Evolutionary conservation across 2,329 filamentous ascomycete species (phyloP), one percentile per base, ranked within the genome.

Genomic region (Saccharata proteae): DNA sequence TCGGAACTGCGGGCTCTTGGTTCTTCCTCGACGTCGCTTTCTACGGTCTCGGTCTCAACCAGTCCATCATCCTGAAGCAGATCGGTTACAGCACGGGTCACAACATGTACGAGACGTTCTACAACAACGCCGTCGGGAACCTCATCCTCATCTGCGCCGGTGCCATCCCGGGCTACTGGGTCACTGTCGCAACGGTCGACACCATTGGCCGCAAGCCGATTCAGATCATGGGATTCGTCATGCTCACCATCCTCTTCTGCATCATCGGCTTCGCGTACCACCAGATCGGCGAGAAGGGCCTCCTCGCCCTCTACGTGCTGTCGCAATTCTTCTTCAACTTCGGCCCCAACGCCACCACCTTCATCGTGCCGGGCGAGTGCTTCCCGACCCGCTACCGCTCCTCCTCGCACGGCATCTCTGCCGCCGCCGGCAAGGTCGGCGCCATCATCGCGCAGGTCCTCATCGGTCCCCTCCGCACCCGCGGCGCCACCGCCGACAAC

Each of bases 1-100:
- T 84, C 24, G 80, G 80, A n/a, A 88, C 81, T 9, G 79, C 81
- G 9, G 77, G 78, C 23, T 88, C 82, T 3, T 92, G 83, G 82
- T 88, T 86, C 56, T 71, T 80, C 56, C 74, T 80, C 29, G 80
- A 85, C 46, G 63, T 70, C 26, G 65, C 65, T 46, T 57, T 58
- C 40, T 55, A 58, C 38, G 51, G 52, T 40, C 67, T 85, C 16
- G 77, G 77, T 19, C 64, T 88, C 29, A 86, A 85, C 57, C 85
- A 83, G 54, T 71, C 75, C 15, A 70, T 73, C 37, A 82, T 86
- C 40, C 68, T 86, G 15, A 54, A 61, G 16, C 69, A 71, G 3
- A 85, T 86, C 45, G 81, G 80, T 29, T 88, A 76, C 58, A 74
- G 74, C 13, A 59, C 61, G 18, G 76, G 76, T 7, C 48, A 47